Percentiles rank a stretch among this genome's conserved stretches.
Evolutionary conservation across 2,329 filamentous ascomycete species (phyloP).

Genomic region (Ramichloridium luteum): DNA sequence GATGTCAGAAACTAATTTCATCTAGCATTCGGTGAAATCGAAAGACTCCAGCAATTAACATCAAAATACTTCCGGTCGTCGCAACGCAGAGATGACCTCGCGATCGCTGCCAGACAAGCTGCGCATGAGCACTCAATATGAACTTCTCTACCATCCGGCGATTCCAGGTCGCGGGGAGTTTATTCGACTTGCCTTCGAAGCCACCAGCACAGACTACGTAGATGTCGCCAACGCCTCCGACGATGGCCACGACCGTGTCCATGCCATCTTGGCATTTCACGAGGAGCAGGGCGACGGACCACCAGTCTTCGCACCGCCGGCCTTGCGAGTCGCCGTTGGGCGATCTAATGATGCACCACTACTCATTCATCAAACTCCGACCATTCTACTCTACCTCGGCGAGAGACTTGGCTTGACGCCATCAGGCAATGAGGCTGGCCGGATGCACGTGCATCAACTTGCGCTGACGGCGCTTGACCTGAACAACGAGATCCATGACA

Average conservation of each 20-base stretch:
- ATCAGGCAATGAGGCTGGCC: conserved; percentile 29
- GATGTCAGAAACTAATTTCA: no score
- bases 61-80: no score
- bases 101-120: no score
- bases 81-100: no score
- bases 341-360: conserved; percentile 43
- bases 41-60: no score
- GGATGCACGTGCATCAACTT: conserved; percentile 48
- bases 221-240: conserved; percentile 44
- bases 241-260: conserved; percentile 41
- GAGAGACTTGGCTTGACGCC: conserved; percentile 46
- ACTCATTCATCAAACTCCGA: conserved; percentile 56
- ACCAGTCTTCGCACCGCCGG: conserved; percentile 54
- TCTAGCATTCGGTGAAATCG: no score
- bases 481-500: conserved; percentile 60
- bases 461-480: conserved; percentile 60
- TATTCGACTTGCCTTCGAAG: conserved; percentile 61
- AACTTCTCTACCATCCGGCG: conserved; percentile 51
- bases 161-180: conserved; percentile 65
- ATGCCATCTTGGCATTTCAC: not conserved
- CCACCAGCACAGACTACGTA: conserved; percentile 50
- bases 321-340: conserved; percentile 42
- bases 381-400: conserved; percentile 60
- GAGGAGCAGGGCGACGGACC: conserved; percentile 33
- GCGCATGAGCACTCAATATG: no score